Evolutionary conservation across 495 filamentous ascomycete species (phyloP), one percentile per base, ranked within the genome.

Genomic region (Penicillium longicatenatum): DNA sequence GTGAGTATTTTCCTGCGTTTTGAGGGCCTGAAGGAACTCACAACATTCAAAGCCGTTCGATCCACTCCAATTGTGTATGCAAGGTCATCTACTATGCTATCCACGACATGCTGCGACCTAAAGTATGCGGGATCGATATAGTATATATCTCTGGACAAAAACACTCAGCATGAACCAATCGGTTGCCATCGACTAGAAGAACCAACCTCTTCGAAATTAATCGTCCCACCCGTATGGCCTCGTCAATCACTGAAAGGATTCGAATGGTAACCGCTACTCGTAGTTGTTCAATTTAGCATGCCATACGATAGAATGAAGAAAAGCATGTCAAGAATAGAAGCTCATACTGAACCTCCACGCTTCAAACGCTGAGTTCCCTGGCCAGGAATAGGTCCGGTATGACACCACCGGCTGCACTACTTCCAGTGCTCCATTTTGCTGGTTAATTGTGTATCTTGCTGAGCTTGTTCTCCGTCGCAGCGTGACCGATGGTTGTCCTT

Each of bases 111-210:
- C 64, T 98, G 95, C 24, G 79, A 88, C 39, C 79, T 79, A 70
- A 97, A 98, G 1, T 94, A 81, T 41, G 84, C 81, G 0, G 89
- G 86, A 62, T 96, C 84, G 54, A 89, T 87, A 68, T 98, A 98
- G 71, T 90, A 98, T 14, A 98, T 90, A 58, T 94, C 92, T 63
- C 94, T 96, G 14, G 19, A 4, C 17, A 21, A 11, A 26, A 24
- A 17, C n/a, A 1, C 16, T 44, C n/a, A 4, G 12, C 19, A 53
- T 39, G 11, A 2, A 5, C 7, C 37, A 6, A 11, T 1, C 24
- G 1, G 6, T 11, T 35, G 12, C 10, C 10, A 35, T 35, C 31
- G 4, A 45, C 22, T 29, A 1, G 1, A 54, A 19, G 24, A 21
- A 8, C 29, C 30, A 12, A 21, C 92, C 92, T 86, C 73, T 93